phyloP scores from a whole-genome alignment of 345 rosid genomes.

The sweet orange (Citrus sinensis) region DNA sequence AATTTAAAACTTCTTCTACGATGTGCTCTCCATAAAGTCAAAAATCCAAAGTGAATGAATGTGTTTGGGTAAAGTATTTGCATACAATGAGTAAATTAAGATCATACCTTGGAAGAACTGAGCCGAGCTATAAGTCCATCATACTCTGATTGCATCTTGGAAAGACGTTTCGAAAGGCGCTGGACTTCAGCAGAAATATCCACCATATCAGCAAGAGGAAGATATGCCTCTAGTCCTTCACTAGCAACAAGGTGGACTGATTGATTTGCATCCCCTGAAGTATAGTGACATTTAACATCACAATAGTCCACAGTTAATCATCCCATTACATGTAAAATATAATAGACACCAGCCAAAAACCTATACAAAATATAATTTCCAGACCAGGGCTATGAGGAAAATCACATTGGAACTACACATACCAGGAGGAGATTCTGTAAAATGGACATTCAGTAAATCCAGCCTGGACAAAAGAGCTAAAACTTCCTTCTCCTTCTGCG shows the following conservation, averaged over 20 bases:
- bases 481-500: constrained; percentile 88
- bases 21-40: background rate
- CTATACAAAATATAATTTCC: background rate
- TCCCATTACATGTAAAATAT: background rate
- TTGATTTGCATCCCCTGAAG: constrained; percentile 67
- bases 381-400: background rate
- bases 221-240: constrained; percentile 96
- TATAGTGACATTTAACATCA: constrained; percentile 7
- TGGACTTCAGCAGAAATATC: constrained; percentile 85
- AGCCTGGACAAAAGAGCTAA: constrained; percentile 83
- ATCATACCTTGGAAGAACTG: constrained; percentile 64
- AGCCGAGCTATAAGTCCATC: constrained; percentile 75
- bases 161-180: constrained; percentile 85
- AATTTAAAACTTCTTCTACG: background rate
- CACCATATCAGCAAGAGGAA: constrained; percentile 92
- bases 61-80: background rate
- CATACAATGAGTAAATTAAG: background rate
- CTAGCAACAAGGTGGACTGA: constrained; percentile 94
- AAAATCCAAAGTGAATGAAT: background rate
- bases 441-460: constrained; percentile 59
- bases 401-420: constrained; percentile 13
- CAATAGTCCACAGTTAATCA: background rate
- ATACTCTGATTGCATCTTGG: constrained; percentile 85
- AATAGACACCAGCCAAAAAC: background rate
- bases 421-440: constrained; percentile 72